Conservation (phyloP, 495 filamentous ascomycete genomes). For the Jackrogersella multiformis region DNA sequence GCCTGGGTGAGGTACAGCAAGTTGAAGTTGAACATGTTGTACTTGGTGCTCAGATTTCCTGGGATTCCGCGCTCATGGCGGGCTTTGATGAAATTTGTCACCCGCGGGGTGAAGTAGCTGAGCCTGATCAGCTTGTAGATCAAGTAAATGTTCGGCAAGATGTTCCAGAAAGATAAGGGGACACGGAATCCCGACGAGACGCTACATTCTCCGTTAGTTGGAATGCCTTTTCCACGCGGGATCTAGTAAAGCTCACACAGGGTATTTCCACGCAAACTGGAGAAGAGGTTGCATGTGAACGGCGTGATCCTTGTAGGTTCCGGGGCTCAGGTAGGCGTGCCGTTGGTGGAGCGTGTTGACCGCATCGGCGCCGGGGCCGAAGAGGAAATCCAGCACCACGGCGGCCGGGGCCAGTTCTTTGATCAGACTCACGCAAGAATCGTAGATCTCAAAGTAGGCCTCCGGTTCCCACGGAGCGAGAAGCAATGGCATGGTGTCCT, state of each 20-base stretch:
- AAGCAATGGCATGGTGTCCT: conserved; percentile 1
- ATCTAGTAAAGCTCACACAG: neutral
- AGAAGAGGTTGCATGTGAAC: conserved; percentile 3
- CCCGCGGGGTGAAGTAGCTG: conserved; percentile 4
- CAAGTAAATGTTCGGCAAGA: conserved; percentile 8
- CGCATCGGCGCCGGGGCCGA: conserved; percentile 8
- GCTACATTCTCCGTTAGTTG: neutral
- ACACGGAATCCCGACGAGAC: conserved; percentile 3
- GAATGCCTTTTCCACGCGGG: neutral
- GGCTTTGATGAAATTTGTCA: neutral
- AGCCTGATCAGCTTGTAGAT: conserved; percentile 2
- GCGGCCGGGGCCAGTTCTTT: neutral
- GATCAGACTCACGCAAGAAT: conserved; percentile 1
- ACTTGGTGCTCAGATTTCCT: conserved; percentile 5
- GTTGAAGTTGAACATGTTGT: conserved; percentile 9
- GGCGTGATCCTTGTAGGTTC: conserved; percentile 8
- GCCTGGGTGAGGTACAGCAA: conserved; percentile 3
- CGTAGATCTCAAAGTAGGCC: conserved; percentile 3
- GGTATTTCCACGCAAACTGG: conserved; percentile 1
- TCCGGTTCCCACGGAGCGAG: neutral
- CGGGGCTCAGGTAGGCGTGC: neutral
- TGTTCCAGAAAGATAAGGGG: neutral
- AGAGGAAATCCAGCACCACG: neutral
- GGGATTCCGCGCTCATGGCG: neutral
- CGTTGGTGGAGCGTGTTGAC: conserved; percentile 8